phyloP scores from a whole-genome alignment of 2,329 filamentous ascomycete genomes.

The Pseudopyricularia javanii region DNA sequence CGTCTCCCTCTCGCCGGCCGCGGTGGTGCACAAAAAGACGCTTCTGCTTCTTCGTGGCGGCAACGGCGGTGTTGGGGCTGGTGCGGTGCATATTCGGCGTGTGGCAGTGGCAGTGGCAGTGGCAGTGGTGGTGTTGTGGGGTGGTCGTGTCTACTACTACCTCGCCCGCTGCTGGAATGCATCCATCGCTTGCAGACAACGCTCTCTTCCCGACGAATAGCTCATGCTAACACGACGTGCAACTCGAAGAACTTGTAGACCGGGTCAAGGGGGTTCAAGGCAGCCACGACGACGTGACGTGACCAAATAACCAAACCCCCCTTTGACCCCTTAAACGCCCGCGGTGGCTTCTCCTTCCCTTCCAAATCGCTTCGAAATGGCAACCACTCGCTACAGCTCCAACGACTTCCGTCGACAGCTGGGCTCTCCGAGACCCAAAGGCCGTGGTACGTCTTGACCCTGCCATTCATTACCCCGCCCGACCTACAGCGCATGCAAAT shows the following conservation, averaged over 20 bases:
- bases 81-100: too few species aligned
- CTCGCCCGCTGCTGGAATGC: too few species aligned
- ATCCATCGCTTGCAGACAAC: not conserved
- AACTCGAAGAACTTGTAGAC: constrained; percentile 27
- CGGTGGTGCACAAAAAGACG: too few species aligned
- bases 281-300: constrained; percentile 8
- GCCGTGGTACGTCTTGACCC: constrained; percentile 23
- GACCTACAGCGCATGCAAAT: too few species aligned
- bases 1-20: not conserved
- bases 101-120: too few species aligned
- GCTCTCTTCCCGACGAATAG: too few species aligned
- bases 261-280: constrained; percentile 22
- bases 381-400: constrained; percentile 30
- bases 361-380: constrained; percentile 21
- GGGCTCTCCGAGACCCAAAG: constrained; percentile 44
- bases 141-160: too few species aligned
- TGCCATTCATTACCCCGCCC: too few species aligned
- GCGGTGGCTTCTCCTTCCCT: constrained; percentile 2
- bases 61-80: too few species aligned
- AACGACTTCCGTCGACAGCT: constrained; percentile 38
- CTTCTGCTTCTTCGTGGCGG: too few species aligned
- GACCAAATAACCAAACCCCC: constrained; percentile 1
- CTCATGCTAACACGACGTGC: not conserved
- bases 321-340: not conserved
- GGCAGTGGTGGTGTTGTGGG: too few species aligned